phyloP scores from a whole-genome alignment of 2,329 filamentous ascomycete genomes.

The Cercospora canescens region DNA sequence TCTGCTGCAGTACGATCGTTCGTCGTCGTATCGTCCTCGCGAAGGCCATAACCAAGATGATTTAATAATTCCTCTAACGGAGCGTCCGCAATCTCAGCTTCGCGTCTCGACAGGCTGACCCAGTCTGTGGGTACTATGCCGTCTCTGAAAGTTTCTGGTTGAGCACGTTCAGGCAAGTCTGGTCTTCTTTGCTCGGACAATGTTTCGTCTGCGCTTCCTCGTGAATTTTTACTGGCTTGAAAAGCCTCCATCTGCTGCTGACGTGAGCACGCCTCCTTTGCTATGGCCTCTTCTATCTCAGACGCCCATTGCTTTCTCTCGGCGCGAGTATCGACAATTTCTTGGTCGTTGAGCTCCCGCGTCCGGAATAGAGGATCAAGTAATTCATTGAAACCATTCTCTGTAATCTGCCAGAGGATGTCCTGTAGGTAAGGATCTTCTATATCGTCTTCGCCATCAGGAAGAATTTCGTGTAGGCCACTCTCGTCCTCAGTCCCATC shows the following conservation, averaged over 20 bases:
- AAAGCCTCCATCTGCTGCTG: background rate
- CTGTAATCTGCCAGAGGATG: slow-evolving; percentile 85
- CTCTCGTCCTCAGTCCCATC: background rate
- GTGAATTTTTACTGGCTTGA: background rate
- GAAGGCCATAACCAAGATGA: slow-evolving; percentile 41
- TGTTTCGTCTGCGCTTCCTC: background rate
- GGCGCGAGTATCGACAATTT: slow-evolving; percentile 62
- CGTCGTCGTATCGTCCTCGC: slow-evolving; percentile 9
- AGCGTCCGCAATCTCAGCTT: slow-evolving; percentile 37
- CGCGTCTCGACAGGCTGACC: slow-evolving; percentile 30
- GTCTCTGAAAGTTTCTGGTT: background rate
- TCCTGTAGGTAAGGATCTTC: slow-evolving; percentile 56
- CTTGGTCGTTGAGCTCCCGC: slow-evolving; percentile 74
- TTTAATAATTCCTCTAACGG: slow-evolving; percentile 46
- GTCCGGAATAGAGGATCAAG: slow-evolving; percentile 82
- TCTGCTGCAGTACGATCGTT: background rate
- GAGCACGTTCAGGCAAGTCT: slow-evolving; percentile 6
- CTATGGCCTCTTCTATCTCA: slow-evolving; percentile 38
- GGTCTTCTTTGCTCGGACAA: background rate
- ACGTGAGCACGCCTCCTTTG: slow-evolving; percentile 1
- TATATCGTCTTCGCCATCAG: slow-evolving; percentile 1
- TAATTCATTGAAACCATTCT: slow-evolving; percentile 90
- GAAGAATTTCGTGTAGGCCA: background rate
- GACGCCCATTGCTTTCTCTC: slow-evolving; percentile 58
- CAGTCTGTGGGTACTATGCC: slow-evolving; percentile 34